Evolutionary conservation across 2,329 filamentous ascomycete genomes (phyloP).

Genomic region (Exserohilum rostratum): DNA sequence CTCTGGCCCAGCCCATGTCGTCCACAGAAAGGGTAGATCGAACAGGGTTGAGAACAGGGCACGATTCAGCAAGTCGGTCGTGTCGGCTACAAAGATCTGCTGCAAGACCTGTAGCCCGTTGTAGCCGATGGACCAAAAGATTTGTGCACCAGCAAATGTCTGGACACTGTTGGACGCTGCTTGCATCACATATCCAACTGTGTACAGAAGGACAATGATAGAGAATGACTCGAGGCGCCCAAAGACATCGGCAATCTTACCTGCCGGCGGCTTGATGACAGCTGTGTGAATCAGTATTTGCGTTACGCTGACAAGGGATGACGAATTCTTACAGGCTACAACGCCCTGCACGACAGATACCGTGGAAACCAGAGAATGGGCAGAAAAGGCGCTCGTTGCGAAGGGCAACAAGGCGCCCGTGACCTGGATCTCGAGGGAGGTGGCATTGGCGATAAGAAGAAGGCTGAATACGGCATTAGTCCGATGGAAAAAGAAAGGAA

Average conservation of each 20-base stretch:
- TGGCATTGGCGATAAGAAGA: slow-evolving; percentile 67
- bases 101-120: slow-evolving; percentile 66
- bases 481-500: neutral
- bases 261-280: slow-evolving; percentile 66
- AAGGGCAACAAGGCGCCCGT: slow-evolving; percentile 66
- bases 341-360: slow-evolving; percentile 69
- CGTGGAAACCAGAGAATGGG: slow-evolving; percentile 70
- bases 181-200: slow-evolving; percentile 64
- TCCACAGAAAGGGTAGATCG: slow-evolving; percentile 65
- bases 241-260: slow-evolving; percentile 67
- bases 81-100: slow-evolving; percentile 70
- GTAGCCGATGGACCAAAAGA: slow-evolving; percentile 67
- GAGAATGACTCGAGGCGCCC: slow-evolving; percentile 66
- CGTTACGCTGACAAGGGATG: neutral
- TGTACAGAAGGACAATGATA: slow-evolving; percentile 60
- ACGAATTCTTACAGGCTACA: slow-evolving; percentile 51
- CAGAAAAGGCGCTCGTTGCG: slow-evolving; percentile 68
- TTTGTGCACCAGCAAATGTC: slow-evolving; percentile 59
- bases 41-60: slow-evolving; percentile 65
- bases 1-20: slow-evolving; percentile 65
- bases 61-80: slow-evolving; percentile 61
- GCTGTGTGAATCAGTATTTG: slow-evolving; percentile 37
- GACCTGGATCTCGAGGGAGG: slow-evolving; percentile 70
- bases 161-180: slow-evolving; percentile 61
- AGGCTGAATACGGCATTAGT: slow-evolving; percentile 31